Evolutionary conservation across 768 basidiomycete species (phyloP).

Genomic region (Sarcomyxa edulis): DNA sequence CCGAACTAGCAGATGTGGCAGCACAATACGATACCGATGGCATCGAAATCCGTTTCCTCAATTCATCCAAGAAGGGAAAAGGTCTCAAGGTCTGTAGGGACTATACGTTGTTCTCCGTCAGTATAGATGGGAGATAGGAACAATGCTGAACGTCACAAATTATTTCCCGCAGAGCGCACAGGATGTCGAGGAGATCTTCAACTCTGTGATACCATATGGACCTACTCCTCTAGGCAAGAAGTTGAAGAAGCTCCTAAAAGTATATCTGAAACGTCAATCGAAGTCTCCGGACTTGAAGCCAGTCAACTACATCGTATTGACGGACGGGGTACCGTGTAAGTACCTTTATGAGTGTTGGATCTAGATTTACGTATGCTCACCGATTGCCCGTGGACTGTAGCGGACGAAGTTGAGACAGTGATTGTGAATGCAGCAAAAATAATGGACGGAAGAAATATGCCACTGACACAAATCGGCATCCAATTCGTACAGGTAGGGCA

Average conservation of each 20-base stretch:
- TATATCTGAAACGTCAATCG: constrained; percentile 7
- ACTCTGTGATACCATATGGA: constrained; percentile 8
- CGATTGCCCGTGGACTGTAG: constrained; percentile 18
- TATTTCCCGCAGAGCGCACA: constrained; percentile 7
- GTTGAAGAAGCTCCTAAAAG: constrained; percentile 10
- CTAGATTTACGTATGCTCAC: constrained; percentile 2
- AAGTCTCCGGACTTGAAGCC: constrained; percentile 29
- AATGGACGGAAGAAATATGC: constrained; percentile 40
- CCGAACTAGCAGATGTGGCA: constrained; percentile 36
- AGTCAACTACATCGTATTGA: constrained; percentile 49
- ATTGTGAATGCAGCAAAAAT: constrained; percentile 35
- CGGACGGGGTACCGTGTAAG: constrained; percentile 50
- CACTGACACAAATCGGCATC: constrained; percentile 49
- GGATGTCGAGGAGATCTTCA: constrained; percentile 12
- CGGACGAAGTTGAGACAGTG: constrained; percentile 34
- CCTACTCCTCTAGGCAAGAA: constrained; percentile 13
- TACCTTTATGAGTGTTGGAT: not conserved
- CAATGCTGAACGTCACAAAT: too few relatives aligned
- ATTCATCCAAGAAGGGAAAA: constrained; percentile 22
- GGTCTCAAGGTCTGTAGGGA: constrained; percentile 25
- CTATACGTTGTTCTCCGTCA: constrained; percentile 25
- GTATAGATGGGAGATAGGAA: too few relatives aligned
- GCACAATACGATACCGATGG: constrained; percentile 44
- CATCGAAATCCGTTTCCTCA: constrained; percentile 54
- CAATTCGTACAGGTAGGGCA: constrained; percentile 63